These are phyloP conservation scores for Jatropha multifida DNA, from an alignment of 441 rosid species.

Conservation along the genomic window DNA sequence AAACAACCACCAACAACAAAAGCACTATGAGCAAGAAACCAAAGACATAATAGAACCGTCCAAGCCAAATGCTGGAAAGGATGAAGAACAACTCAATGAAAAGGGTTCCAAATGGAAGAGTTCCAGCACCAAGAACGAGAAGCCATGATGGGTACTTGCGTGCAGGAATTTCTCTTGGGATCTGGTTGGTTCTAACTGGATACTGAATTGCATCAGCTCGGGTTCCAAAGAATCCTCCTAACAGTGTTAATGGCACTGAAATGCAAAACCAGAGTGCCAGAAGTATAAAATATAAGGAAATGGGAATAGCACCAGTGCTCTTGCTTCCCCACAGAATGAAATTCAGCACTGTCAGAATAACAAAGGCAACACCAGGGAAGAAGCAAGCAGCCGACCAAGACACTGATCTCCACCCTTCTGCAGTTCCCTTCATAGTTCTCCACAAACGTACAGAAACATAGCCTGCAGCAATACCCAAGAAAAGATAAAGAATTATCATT, in stretches of 20 bases:
- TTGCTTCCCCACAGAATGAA: conserved; percentile 90
- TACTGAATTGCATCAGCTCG: conserved; percentile 67
- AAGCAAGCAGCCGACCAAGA: conserved; percentile 84
- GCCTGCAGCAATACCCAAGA: conserved; percentile 83
- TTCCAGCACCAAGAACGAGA: conserved; percentile 97
- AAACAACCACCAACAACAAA: conserved; percentile 65
- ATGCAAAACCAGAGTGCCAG: conserved; percentile 93
- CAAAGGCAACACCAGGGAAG: conserved; percentile 92
- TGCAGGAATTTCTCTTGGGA: conserved; percentile 97
- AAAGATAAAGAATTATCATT: conserved; percentile 85
- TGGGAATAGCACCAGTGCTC: conserved; percentile 91
- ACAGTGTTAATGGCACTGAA: conserved; percentile 87
- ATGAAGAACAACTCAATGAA: conserved; percentile 96
- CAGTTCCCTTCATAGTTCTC: conserved; percentile 77
- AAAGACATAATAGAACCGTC: conserved; percentile 89
- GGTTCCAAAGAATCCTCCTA: conserved; percentile 89
- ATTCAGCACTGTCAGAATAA: conserved; percentile 73
- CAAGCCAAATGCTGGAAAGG: conserved; percentile 95
- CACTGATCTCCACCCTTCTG: conserved; percentile 81
- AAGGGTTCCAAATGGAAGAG: conserved; percentile 93
- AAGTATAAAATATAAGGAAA: conserved; percentile 71
- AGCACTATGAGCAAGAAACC: conserved; percentile 88
- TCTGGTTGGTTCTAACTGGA: conserved; percentile 95
- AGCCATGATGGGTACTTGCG: conserved; percentile 96
- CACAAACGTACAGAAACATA: conserved; percentile 81